Evolutionary conservation across 2,329 filamentous ascomycete species (phyloP).

Genomic region (Aquanectria penicillioides): DNA sequence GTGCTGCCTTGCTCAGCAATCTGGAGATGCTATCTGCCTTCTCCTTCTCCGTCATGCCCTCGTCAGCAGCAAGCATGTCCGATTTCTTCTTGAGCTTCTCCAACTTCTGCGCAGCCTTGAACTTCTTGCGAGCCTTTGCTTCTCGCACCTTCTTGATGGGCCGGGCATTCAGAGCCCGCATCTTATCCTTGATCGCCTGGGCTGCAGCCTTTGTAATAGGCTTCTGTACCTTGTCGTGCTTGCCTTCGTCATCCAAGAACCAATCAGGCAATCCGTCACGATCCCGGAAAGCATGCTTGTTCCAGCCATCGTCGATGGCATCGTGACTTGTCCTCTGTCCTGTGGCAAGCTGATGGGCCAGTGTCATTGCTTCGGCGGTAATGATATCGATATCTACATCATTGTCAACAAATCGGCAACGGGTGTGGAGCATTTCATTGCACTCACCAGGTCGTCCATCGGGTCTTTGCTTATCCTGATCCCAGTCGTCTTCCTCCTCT

Average conservation of each 20-base stretch:
- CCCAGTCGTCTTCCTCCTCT: constrained; percentile 67
- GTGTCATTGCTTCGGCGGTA: constrained; percentile 98
- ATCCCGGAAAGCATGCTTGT: constrained; percentile 91
- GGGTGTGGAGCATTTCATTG: neutral
- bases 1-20: constrained; percentile 82
- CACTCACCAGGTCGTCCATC: constrained; percentile 70
- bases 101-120: constrained; percentile 87
- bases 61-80: constrained; percentile 87
- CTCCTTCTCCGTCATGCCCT: constrained; percentile 94
- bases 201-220: constrained; percentile 94
- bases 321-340: constrained; percentile 84
- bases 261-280: constrained; percentile 93
- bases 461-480: constrained; percentile 69
- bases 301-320: constrained; percentile 90
- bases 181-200: constrained; percentile 91
- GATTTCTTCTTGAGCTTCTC: constrained; percentile 98
- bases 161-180: constrained; percentile 89
- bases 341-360: constrained; percentile 90
- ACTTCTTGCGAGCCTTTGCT: constrained; percentile 95
- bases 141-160: constrained; percentile 99
- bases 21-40: constrained; percentile 87
- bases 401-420: constrained; percentile 14
- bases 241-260: constrained; percentile 93
- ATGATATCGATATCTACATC: constrained; percentile 93
- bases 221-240: constrained; percentile 84